These are phyloP conservation scores for Tolypocladium paradoxum DNA, from an alignment of 2,329 filamentous ascomycete species.

Conservation along the genomic window DNA sequence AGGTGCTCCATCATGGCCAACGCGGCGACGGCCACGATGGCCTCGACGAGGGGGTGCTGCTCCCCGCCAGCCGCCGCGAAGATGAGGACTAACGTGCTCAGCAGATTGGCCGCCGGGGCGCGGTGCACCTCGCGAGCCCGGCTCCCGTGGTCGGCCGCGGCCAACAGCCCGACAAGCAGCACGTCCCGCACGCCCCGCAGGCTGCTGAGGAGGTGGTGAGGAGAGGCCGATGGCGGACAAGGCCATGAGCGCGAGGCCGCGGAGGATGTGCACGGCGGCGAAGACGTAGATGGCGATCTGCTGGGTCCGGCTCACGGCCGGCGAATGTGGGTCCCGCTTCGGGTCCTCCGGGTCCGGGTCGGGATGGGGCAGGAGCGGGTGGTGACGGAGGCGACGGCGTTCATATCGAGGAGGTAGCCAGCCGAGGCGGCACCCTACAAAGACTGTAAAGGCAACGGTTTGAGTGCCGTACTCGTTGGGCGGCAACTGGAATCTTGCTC, in stretches of 20 bases:
- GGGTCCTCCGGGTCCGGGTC: neutral
- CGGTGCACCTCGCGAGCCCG: slow-evolving; percentile 16
- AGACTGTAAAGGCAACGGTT: neutral
- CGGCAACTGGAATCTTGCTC: no score
- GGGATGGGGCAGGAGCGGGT: neutral
- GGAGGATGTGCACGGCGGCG: slow-evolving; percentile 14
- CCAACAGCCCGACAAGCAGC: slow-evolving; percentile 17
- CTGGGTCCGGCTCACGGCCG: slow-evolving; percentile 9
- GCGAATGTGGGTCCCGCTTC: neutral
- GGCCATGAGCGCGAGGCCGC: slow-evolving; percentile 16
- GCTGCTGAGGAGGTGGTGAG: slow-evolving; percentile 15
- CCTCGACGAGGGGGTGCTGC: slow-evolving; percentile 15
- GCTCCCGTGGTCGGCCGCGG: slow-evolving; percentile 12
- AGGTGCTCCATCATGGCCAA: slow-evolving; percentile 21
- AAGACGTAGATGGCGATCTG: slow-evolving; percentile 13
- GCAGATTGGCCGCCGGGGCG: slow-evolving; percentile 17
- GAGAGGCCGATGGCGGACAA: slow-evolving; percentile 18
- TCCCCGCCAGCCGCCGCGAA: slow-evolving; percentile 15
- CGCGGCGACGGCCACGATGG: slow-evolving; percentile 17
- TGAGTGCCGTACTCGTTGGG: no score
- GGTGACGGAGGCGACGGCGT: no score
- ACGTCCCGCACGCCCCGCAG: slow-evolving; percentile 21
- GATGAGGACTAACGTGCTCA: slow-evolving; percentile 22
- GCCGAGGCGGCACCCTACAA: no score
- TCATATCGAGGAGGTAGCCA: neutral